phyloP scores from a whole-genome alignment of 371 early-diverging fungal genomes.

The Phascolomyces articulosus region DNA sequence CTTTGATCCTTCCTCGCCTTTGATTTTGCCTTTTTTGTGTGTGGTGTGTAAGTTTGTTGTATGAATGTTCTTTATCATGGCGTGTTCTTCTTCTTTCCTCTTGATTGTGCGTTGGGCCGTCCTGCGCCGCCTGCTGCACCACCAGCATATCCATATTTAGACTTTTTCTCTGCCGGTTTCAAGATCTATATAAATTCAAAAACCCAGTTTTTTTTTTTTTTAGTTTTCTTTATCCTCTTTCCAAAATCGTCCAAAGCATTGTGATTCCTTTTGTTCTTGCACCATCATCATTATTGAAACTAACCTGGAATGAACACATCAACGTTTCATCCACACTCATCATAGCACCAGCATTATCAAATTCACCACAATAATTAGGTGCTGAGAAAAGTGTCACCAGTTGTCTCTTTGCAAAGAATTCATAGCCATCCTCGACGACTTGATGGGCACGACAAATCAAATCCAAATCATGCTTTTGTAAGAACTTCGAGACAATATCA shows the following conservation, averaged over 20 bases:
- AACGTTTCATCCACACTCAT: conserved; percentile 97
- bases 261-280: too few species aligned
- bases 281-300: too few species aligned
- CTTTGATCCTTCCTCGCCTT: not conserved
- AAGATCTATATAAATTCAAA: conserved; percentile 54
- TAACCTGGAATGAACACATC: conserved; percentile 85
- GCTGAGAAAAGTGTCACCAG: conserved; percentile 95
- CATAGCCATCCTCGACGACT: conserved; percentile 96
- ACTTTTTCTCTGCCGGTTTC: conserved; percentile 71
- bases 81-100: conserved; percentile 5
- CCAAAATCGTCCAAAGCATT: too few species aligned
- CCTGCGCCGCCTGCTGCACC: conserved; percentile 3
- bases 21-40: not conserved
- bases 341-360: conserved; percentile 97
- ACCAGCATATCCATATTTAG: conserved; percentile 52
- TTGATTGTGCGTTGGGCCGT: not conserved
- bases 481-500: conserved; percentile 84
- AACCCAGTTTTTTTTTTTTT: not conserved
- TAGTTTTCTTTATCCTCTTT: too few species aligned
- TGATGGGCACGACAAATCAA: conserved; percentile 96
- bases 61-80: not conserved
- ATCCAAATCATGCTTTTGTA: conserved; percentile 92
- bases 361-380: conserved; percentile 97
- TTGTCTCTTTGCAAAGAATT: conserved; percentile 93
- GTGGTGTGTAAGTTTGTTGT: not conserved